Conservation (phyloP, 495 filamentous ascomycete species). For the Glarea lozoyensis region DNA sequence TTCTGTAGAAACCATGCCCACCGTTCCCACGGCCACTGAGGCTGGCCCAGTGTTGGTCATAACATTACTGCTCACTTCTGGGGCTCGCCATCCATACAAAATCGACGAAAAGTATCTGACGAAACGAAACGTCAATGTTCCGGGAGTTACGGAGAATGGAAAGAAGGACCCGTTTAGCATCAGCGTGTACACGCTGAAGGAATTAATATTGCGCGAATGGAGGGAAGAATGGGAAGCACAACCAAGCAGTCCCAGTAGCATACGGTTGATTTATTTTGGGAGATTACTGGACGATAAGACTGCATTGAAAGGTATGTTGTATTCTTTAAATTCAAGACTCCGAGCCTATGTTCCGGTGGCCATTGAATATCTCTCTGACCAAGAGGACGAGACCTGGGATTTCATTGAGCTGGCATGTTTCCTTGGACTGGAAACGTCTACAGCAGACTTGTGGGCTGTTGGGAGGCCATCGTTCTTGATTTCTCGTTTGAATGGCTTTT, state of each 20-base stretch:
- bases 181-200: conserved; percentile 85
- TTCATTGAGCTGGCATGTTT: no score
- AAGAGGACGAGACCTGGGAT: no score
- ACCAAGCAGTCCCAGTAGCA: conserved; percentile 73
- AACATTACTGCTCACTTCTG: conserved; percentile 70
- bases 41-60: conserved; percentile 27
- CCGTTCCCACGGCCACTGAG: conserved; percentile 4
- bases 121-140: conserved; percentile 66
- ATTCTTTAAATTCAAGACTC: no score
- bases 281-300: conserved; percentile 82
- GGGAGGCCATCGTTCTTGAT: no score
- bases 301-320: conserved; percentile 55
- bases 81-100: conserved; percentile 76
- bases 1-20: conserved; percentile 4
- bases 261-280: conserved; percentile 82
- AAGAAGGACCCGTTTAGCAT: conserved; percentile 73
- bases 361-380: no score
- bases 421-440: no score
- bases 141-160: conserved; percentile 43
- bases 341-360: no score
- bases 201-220: conserved; percentile 87
- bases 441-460: no score
- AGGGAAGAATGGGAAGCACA: conserved; percentile 81
- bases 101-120: conserved; percentile 78
- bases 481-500: no score